Base-by-base conservation (phyloP, 352 stramenopile genomes). In the Globisporangium okanoganense region DNA sequence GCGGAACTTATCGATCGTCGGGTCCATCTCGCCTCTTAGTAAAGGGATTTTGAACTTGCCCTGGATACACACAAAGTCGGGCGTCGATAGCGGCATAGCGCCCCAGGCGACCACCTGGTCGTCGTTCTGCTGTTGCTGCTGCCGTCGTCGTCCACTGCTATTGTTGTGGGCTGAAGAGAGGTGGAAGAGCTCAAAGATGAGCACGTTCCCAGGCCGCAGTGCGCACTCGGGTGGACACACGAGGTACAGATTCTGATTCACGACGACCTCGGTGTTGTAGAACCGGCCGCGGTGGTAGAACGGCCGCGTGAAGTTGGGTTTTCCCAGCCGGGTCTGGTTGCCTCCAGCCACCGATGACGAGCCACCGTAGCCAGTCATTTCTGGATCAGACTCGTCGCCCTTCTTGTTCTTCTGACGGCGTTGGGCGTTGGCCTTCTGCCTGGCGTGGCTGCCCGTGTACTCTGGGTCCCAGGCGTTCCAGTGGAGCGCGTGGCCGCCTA, bases 11-110 rank as follows among this genome's bases (percentile, higher is more conserved):
- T 87, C 73, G 76, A 93, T 86, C 43, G 84, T 88, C 56, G 74
- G 66, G 48, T 97, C 85, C 60, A 93, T 75, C 65, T 96, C 88
- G 8, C 89, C 88, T 5, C 81, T 75, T 24, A 97, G 57, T 29
- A 97, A 57, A 6, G 89, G 90, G 22, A 97, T 55, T 62, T 88
- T 90, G 62, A 92, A 95, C 52, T 90, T 89, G 20, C 91, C 91
- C 16, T 82, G 60, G 2, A 96, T 57, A 22, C 84, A 58, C 18
- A 71, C 43, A 43, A 88, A 80, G 36, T 92, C 73, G 1, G 82
- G 72, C 18, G 76, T 94, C 12, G 68, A 71, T 18, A 95, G 67
- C 18, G 91, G 91, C 45, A 97, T 65, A 1, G 79, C 86, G 0
- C 78, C 83, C 90, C 91, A 97, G 0, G 68, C 91, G 14, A 97